phyloP scores from a whole-genome alignment of 73 alveolate genomes.

The Blepharisma japonicum region DNA sequence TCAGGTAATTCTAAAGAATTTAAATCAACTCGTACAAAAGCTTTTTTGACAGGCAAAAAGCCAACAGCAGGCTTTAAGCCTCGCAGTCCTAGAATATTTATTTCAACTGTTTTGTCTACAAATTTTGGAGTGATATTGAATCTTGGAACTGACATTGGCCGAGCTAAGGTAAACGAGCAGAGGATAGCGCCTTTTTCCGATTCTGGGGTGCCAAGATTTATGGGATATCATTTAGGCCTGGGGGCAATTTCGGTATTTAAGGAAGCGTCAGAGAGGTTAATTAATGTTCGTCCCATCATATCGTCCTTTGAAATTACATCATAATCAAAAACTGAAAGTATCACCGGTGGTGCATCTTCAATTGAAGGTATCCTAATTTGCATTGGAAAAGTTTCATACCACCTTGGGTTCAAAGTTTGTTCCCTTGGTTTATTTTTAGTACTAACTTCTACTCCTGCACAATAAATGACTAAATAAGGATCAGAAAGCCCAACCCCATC shows the following conservation, averaged over 20 bases:
- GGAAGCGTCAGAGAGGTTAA: constrained; percentile 30
- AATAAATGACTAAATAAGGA: constrained; percentile 51
- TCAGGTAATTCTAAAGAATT: constrained; percentile 75
- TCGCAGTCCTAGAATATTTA: constrained; percentile 78
- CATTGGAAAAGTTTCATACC: constrained; percentile 52
- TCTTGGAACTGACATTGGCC: constrained; percentile 41
- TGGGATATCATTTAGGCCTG: constrained; percentile 70
- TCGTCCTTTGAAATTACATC: constrained; percentile 51
- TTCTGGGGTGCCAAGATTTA: constrained; percentile 59
- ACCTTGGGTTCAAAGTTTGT: constrained; percentile 56
- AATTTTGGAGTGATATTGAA: constrained; percentile 46
- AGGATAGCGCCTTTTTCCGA: constrained; percentile 72
- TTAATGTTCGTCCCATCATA: constrained; percentile 48
- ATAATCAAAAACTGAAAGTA: constrained; percentile 45
- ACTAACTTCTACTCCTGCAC: constrained; percentile 27
- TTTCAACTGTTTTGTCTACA: constrained; percentile 60
- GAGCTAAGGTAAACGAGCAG: constrained; percentile 50
- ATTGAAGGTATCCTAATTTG: constrained; percentile 32
- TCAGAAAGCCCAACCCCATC: constrained; percentile 57
- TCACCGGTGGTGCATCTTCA: constrained; percentile 59
- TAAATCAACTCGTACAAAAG: constrained; percentile 72
- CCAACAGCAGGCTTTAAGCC: constrained; percentile 70
- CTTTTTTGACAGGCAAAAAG: constrained; percentile 77
- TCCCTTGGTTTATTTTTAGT: constrained; percentile 27
- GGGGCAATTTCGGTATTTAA: constrained; percentile 37